Conservation (phyloP, 805 yeast species). For the Candida patagonica region DNA sequence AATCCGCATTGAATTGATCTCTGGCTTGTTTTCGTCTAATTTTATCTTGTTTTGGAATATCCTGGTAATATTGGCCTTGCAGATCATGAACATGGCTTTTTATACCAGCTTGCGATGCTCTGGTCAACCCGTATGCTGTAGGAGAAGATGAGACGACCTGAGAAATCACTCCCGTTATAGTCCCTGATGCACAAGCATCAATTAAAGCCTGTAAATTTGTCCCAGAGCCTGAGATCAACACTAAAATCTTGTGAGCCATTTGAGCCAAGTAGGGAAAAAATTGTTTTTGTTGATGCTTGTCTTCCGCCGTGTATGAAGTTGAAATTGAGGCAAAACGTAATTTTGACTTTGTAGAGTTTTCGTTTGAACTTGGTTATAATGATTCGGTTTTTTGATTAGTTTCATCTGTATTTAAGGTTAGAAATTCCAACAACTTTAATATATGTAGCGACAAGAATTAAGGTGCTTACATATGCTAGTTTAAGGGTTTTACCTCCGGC, state of each 20-base stretch:
- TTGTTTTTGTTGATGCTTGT: too few species aligned
- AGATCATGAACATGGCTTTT: slow-evolving; percentile 65
- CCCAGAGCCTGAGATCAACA: slow-evolving; percentile 90
- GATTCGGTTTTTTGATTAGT: too few species aligned
- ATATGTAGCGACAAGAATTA: too few species aligned
- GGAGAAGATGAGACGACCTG: slow-evolving; percentile 79
- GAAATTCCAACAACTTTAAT: too few species aligned
- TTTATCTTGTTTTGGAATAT: slow-evolving; percentile 59
- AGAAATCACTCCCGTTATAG: slow-evolving; percentile 40
- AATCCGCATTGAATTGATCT: slow-evolving; percentile 63
- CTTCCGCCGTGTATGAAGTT: too few species aligned
- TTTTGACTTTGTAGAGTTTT: too few species aligned
- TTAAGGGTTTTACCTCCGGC: too few species aligned
- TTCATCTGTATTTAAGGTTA: too few species aligned
- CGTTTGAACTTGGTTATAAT: too few species aligned
- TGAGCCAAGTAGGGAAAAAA: not conserved
- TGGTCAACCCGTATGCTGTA: slow-evolving; percentile 75
- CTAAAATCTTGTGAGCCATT: slow-evolving; percentile 40
- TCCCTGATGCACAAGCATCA: slow-evolving; percentile 46
- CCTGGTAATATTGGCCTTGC: slow-evolving; percentile 55
- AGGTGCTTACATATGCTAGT: too few species aligned
- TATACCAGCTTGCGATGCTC: slow-evolving; percentile 65
- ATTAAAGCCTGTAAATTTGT: slow-evolving; percentile 93
- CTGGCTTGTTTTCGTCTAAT: slow-evolving; percentile 53
- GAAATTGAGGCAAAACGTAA: too few species aligned